Percentiles rank a stretch among this genome's conserved stretches.
phyloP scores from a whole-genome alignment of 1,284 basidiomycete species.

The Clitocybe nebularis region DNA sequence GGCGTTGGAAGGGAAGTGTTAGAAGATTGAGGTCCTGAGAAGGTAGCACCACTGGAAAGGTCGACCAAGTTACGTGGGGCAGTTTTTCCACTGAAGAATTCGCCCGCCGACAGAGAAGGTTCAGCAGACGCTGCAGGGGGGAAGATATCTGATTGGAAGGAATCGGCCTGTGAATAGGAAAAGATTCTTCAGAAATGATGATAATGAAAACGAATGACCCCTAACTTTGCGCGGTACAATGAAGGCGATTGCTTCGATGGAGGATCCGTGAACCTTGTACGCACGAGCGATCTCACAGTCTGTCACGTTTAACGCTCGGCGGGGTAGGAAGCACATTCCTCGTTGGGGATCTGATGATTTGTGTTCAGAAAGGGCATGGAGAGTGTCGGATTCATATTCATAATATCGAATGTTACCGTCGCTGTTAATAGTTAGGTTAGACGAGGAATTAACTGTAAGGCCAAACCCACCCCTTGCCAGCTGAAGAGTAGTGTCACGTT shows the following conservation, averaged over 20 bases:
- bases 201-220: not conserved
- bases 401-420: slow-evolving; percentile 96
- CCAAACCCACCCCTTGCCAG: slow-evolving; percentile 66
- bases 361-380: slow-evolving; percentile 82
- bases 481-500: slow-evolving; percentile 27
- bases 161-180: slow-evolving; percentile 54
- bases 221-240: slow-evolving; percentile 87
- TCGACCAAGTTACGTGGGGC: slow-evolving; percentile 68
- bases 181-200: slow-evolving; percentile 9
- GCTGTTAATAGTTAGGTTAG: slow-evolving; percentile 31
- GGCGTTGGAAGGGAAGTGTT: too few relatives aligned
- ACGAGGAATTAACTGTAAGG: slow-evolving; percentile 17
- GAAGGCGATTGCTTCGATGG: slow-evolving; percentile 89
- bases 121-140: slow-evolving; percentile 85
- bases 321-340: slow-evolving; percentile 94
- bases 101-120: slow-evolving; percentile 75
- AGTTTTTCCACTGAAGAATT: slow-evolving; percentile 86
- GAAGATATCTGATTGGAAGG: slow-evolving; percentile 93
- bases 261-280: slow-evolving; percentile 80
- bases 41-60: slow-evolving; percentile 51
- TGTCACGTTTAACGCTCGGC: slow-evolving; percentile 80
- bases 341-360: slow-evolving; percentile 91
- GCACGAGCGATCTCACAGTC: slow-evolving; percentile 96
- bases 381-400: slow-evolving; percentile 87
- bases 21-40: slow-evolving; percentile 22